Evolutionary conservation across 1,284 basidiomycete species (phyloP).

Genomic region (Cronartium ribicola): DNA sequence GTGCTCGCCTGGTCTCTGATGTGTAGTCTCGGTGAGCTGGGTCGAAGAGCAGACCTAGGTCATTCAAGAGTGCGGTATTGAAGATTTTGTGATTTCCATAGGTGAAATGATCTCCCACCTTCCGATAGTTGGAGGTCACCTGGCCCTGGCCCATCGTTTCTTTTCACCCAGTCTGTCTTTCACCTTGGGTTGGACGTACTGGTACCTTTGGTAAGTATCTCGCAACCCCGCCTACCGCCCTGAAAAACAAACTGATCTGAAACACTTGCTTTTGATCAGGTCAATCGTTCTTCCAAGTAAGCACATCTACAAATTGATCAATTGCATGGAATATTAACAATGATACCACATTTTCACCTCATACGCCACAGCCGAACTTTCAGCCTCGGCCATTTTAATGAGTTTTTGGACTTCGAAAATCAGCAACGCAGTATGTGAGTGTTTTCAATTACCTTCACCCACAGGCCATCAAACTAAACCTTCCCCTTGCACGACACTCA

Average conservation of each 20-base stretch:
- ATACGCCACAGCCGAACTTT: constrained; percentile 32
- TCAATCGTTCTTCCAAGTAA: constrained; percentile 34
- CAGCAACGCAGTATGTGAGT: constrained; percentile 36
- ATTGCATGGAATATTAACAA: neutral
- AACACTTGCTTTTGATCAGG: constrained; percentile 6
- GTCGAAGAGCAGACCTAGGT: neutral
- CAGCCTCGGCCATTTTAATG: constrained; percentile 38
- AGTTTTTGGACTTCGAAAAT: constrained; percentile 37
- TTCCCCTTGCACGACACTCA: neutral
- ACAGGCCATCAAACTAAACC: neutral
- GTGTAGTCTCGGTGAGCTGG: constrained; percentile 37
- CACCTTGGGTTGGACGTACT: constrained; percentile 43
- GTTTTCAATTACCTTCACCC: neutral
- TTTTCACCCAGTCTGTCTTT: constrained; percentile 44
- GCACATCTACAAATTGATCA: neutral
- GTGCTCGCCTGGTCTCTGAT: constrained; percentile 38
- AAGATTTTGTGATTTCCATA: neutral
- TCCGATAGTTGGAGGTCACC: constrained; percentile 30
- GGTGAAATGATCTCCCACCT: constrained; percentile 40
- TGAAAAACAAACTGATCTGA: too few species aligned
- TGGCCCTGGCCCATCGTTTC: constrained; percentile 42
- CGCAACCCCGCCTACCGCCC: too few species aligned
- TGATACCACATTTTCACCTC: neutral
- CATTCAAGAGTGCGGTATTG: neutral
- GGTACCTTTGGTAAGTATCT: constrained; percentile 39